Evolutionary conservation across 2,329 filamentous ascomycete species (phyloP).

Genomic region (Penicillium aurantiogriseum): DNA sequence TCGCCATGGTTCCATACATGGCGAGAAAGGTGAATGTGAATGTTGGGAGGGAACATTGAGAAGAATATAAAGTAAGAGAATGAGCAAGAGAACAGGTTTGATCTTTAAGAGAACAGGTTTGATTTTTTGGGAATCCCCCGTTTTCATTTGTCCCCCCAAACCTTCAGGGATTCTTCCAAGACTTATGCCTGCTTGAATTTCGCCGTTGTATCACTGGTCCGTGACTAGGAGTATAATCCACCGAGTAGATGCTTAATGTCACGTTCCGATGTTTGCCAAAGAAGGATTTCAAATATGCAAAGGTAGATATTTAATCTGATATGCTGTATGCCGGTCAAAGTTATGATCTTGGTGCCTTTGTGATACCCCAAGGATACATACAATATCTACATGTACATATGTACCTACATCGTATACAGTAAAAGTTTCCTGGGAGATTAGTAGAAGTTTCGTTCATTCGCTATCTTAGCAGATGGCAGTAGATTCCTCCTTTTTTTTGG

Average conservation of each 20-base stretch:
- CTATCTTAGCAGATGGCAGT: not conserved
- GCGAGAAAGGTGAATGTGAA: not conserved
- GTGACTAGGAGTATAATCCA: not conserved
- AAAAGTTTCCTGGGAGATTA: not conserved
- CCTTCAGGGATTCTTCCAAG: not conserved
- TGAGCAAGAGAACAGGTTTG: not conserved
- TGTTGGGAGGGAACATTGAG: not conserved
- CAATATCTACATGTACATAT: not conserved
- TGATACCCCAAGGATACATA: not conserved
- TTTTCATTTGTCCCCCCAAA: not conserved
- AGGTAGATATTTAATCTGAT: not conserved
- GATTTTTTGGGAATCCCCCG: not conserved
- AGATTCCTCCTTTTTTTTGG: not conserved
- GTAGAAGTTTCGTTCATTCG: not conserved
- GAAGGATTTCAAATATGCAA: not conserved
- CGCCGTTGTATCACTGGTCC: not conserved
- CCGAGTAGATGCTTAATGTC: conserved; percentile 9
- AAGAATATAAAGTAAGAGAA: not conserved
- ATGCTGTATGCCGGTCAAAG: not conserved
- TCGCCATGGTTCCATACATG: not conserved
- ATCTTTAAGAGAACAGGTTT: not conserved
- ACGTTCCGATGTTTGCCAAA: conserved; percentile 30
- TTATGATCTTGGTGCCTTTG: no score
- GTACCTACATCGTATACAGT: not conserved
- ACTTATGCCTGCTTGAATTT: not conserved